phyloP scores from a whole-genome alignment of 257 asterid species.

The Verbascum thapsus region DNA sequence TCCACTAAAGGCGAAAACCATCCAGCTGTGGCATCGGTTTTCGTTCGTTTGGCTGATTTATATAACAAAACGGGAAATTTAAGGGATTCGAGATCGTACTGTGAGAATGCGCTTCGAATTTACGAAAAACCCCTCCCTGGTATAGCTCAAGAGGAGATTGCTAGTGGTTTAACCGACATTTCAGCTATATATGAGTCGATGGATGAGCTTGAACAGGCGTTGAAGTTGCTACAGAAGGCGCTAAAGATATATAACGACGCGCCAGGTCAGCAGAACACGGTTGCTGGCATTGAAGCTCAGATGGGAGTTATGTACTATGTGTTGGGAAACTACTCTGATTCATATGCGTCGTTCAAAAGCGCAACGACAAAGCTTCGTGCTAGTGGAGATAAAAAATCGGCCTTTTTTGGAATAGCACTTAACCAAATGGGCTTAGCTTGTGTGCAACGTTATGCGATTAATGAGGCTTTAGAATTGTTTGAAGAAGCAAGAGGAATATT shows the following conservation, averaged over 20 bases:
- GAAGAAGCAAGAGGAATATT: conserved; percentile 84
- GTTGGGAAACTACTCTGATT: conserved; percentile 74
- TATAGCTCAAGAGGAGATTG: conserved; percentile 81
- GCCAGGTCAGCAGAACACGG: conserved; percentile 85
- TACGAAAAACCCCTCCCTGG: conserved; percentile 79
- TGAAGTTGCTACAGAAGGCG: conserved; percentile 82
- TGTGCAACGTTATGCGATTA: conserved; percentile 77
- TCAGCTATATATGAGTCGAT: conserved; percentile 90
- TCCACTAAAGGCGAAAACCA: conserved; percentile 88
- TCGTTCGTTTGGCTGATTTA: conserved; percentile 85
- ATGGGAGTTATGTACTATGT: conserved; percentile 88
- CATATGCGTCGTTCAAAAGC: conserved; percentile 58
- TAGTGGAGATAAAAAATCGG: conserved; percentile 85
- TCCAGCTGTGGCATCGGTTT: conserved; percentile 85
- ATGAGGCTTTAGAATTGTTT: conserved; percentile 77
- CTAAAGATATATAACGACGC: conserved; percentile 79
- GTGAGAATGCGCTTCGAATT: conserved; percentile 85
- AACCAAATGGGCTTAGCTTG: conserved; percentile 96
- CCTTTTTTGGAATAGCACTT: conserved; percentile 88
- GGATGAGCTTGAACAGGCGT: conserved; percentile 84
- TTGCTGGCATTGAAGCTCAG: conserved; percentile 93
- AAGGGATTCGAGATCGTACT: conserved; percentile 80
- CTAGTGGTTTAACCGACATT: conserved; percentile 81
- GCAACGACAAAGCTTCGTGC: conserved; percentile 81
- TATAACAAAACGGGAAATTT: conserved; percentile 81